These are phyloP conservation scores for Rhazya stricta DNA, from an alignment of 257 asterid species.

Conservation along the genomic window DNA sequence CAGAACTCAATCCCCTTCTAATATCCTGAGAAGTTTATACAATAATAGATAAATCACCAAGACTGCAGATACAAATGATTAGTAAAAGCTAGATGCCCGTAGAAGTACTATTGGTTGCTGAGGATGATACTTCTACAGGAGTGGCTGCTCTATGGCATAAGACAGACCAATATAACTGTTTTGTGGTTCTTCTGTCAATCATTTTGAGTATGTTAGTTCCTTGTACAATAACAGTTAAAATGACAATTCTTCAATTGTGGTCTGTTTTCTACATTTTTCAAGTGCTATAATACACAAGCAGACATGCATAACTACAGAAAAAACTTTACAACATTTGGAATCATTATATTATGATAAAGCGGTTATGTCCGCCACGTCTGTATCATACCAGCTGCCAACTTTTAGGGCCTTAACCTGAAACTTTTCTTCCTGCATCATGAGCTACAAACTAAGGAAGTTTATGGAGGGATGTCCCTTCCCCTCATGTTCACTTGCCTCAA, in stretches of 20 bases:
- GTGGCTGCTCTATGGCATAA: background rate
- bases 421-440: background rate
- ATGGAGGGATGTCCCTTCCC: background rate
- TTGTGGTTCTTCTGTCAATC: background rate
- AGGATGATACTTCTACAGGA: background rate
- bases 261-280: background rate
- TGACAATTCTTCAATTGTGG: background rate
- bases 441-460: background rate
- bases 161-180: background rate
- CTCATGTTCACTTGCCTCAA: background rate
- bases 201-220: background rate
- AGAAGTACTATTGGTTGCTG: background rate
- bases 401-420: background rate
- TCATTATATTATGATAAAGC: background rate
- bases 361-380: background rate
- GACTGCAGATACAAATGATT: background rate
- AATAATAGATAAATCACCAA: background rate
- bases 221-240: background rate
- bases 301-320: background rate
- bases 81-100: background rate
- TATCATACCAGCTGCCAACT: background rate
- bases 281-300: background rate
- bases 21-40: constrained; percentile 59
- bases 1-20: constrained; percentile 90
- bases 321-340: background rate